phyloP scores from a whole-genome alignment of 148 eudicot genomes.

The Chenopodium formosanum region DNA sequence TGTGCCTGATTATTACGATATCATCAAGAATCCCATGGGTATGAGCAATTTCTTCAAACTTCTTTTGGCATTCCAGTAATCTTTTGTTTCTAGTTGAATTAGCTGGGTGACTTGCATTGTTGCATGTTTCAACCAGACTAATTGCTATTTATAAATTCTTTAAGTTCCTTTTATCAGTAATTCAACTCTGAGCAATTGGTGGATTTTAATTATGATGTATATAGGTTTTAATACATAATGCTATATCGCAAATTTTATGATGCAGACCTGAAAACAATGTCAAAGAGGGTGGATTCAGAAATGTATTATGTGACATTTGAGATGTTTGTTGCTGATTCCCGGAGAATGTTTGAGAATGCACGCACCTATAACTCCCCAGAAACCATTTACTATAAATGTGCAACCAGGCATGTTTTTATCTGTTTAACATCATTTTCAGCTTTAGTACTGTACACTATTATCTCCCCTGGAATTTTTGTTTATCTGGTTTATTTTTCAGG shows the following conservation, averaged over 20 bases:
- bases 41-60: slow-evolving; percentile 19
- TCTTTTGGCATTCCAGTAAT: background rate
- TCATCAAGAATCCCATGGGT: slow-evolving; percentile 97
- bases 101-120: background rate
- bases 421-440: background rate
- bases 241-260: background rate
- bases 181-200: background rate
- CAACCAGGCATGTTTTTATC: slow-evolving; percentile 61
- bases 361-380: slow-evolving; percentile 93
- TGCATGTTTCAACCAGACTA: background rate
- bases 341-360: slow-evolving; percentile 90
- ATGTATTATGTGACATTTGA: slow-evolving; percentile 81
- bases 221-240: background rate
- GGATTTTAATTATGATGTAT: background rate
- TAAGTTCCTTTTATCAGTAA: background rate
- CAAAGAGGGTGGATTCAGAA: slow-evolving; percentile 91
- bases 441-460: background rate
- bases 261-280: slow-evolving; percentile 87
- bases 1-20: slow-evolving; percentile 94
- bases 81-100: background rate
- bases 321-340: slow-evolving; percentile 86
- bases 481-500: slow-evolving; percentile 20
- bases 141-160: background rate
- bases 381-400: slow-evolving; percentile 86
- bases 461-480: background rate